Base-by-base conservation (phyloP, 352 stramenopile species). In the Pythium aphanidermatum region DNA sequence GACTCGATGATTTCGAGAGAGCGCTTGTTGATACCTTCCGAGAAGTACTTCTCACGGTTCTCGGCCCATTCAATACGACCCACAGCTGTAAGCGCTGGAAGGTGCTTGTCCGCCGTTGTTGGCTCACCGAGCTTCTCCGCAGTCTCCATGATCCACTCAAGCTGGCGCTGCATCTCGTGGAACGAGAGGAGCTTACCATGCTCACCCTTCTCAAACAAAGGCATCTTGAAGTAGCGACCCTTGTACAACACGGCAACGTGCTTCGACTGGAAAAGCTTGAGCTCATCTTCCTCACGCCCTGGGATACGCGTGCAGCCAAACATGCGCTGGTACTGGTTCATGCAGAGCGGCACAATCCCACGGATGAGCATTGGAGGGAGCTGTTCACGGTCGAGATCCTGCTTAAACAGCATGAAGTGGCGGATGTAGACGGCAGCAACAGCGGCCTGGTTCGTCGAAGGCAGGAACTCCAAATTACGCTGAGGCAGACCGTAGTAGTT, bases 401-500 rank as follows among this genome's bases (percentile, higher is more conserved):
- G 70, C 61, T 95, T 92, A 53, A 95, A 96, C 12, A 84, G 61
- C 54, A 96, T 70, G 26, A 96, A 85, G 55, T 87, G 60, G 49
- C 86, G 74, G 24, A 88, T 71, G 0, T 90, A 51, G 11, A 61
- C 64, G 7, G 85, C 85, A 2, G 85, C 75, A 38, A 86, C 53
- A 1, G 85, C 77, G 5, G 68, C 34, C 12, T 71, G 80, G 37
- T 87, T 85, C 16, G 65, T 68, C 5, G 82, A 79, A 0, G 74
- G 63, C 41, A 68, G 65, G 43, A 82, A 85, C 19, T 85, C 48
- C 4, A 88, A 41, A 45, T 87, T 86, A 16, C 66, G 39, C 17
- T 67, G 63, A 7, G 74, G 80, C 17, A 96, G 68, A 6, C 79
- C 83, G 49, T 96, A 96, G 70, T 96, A 96, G 62, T 96, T 96